phyloP scores from a whole-genome alignment of 495 filamentous ascomycete genomes.

The Annulohypoxylon moriforme region DNA sequence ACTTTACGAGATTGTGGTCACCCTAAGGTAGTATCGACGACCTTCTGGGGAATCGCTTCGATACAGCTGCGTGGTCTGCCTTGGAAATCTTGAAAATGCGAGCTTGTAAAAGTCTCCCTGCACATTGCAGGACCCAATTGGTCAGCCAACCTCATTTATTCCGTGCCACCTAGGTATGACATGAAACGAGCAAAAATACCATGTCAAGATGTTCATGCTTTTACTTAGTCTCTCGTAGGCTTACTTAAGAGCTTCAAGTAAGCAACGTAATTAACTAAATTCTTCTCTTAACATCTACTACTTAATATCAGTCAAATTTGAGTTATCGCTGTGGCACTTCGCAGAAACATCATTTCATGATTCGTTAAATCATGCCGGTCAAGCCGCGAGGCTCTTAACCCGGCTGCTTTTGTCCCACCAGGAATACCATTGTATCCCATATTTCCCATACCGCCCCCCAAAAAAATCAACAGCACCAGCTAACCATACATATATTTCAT shows the following conservation, averaged over 20 bases:
- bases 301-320: slow-evolving; percentile 14
- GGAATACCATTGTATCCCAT: slow-evolving; percentile 28
- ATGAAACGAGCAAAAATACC: background rate
- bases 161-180: background rate
- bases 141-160: background rate
- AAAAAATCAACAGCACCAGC: slow-evolving; percentile 9
- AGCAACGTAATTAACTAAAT: background rate
- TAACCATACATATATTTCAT: slow-evolving; percentile 10
- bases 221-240: background rate
- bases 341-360: slow-evolving; percentile 38
- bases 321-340: slow-evolving; percentile 19
- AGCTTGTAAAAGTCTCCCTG: too few species aligned
- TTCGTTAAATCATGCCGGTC: slow-evolving; percentile 39
- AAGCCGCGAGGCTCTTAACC: slow-evolving; percentile 38
- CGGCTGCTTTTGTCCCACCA: slow-evolving; percentile 20
- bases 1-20: background rate
- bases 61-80: too few species aligned
- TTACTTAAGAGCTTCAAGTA: background rate
- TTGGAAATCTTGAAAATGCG: too few species aligned
- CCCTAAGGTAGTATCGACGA: background rate
- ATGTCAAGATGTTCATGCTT: background rate
- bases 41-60: background rate
- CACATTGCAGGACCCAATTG: background rate
- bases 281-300: slow-evolving; percentile 11
- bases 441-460: too few species aligned